Conservation (phyloP, 495 filamentous ascomycete species). For the Lasiosphaeria hispida region DNA sequence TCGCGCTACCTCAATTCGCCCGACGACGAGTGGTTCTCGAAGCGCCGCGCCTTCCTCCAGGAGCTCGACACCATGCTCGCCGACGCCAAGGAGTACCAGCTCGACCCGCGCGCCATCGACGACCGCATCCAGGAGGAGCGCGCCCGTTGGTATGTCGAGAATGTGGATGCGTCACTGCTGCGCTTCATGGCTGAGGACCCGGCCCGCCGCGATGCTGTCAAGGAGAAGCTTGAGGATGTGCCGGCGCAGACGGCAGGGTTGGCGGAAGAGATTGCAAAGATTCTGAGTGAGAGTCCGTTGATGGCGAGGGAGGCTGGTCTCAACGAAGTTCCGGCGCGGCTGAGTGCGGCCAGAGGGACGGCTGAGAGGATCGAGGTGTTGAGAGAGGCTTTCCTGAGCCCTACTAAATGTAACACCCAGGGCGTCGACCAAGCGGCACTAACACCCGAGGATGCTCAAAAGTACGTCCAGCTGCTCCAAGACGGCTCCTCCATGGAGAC, state of each 20-base stretch:
- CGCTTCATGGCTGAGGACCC: constrained; percentile 32
- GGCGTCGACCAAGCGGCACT: constrained; percentile 3
- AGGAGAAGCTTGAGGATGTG: constrained; percentile 28
- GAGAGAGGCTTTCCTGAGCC: constrained; percentile 35
- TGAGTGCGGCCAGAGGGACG: constrained; percentile 21
- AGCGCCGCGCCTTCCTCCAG: constrained; percentile 36
- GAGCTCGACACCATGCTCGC: constrained; percentile 41
- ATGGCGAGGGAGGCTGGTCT: not conserved
- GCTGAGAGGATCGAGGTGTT: constrained; percentile 27
- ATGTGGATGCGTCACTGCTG: constrained; percentile 30
- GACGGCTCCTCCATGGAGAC: constrained; percentile 34
- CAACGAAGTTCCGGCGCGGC: constrained; percentile 19
- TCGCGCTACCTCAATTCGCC: constrained; percentile 33
- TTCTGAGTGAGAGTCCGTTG: constrained; percentile 16
- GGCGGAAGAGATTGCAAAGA: constrained; percentile 21
- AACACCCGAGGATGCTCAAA: constrained; percentile 26
- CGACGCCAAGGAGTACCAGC: constrained; percentile 35
- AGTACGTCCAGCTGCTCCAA: constrained; percentile 42
- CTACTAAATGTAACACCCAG: no score
- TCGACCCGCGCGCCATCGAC: constrained; percentile 38
- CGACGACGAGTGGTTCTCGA: constrained; percentile 43
- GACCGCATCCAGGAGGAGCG: constrained; percentile 42
- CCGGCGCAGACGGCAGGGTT: constrained; percentile 13
- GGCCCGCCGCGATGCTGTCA: constrained; percentile 12
- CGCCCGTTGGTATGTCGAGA: constrained; percentile 43